Base-by-base conservation (phyloP, 139 green algal genomes). In the Tetratostichococcus sp. region DNA sequence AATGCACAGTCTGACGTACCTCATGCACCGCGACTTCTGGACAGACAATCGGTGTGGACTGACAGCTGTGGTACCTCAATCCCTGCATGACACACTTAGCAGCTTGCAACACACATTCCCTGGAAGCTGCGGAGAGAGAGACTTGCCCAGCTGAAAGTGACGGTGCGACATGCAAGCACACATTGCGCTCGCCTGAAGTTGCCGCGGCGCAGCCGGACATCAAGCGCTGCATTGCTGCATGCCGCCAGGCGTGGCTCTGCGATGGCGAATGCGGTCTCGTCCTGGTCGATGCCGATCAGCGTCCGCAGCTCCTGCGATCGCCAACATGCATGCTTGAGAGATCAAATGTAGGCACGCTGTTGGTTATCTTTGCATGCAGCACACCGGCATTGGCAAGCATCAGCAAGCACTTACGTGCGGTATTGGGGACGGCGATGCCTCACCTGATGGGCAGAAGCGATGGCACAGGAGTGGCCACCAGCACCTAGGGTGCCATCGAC, bases 401-500 rank as follows among this genome's bases (percentile, higher is more conserved):
- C 19, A 17, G 34, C 21, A 28, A 31, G 28, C 32, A 16, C 28
- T n/a, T n/a, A n/a, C n/a, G n/a, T n/a, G n/a, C n/a, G n/a, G 31
- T 32, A 8, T 57, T 33, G 21, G 17, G 33, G 16, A 11, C 16
- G 35, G 14, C 43, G 8, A 6, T 21, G 39, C 39, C 6, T 6
- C 39, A 91, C 88, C 70, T 86, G 85, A 75, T 98, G 94, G 0
- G 73, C 69, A 1, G 71, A 14, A 21, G 93, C 35, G 30, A 98
- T 70, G 1, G 74, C 86, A 21, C 65, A 28, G 0, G 92, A 84
- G 77, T 98, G 94, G 0, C 94, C 94, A 8, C 83, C 94, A 25
- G 93, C 91, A 1, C 94, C 94, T 21, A 97, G 78, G 0, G 94
- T 98, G 71, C 92, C 90, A 74, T 98, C 94, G 14, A 97, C 78